Percentiles rank a stretch among this genome's conserved stretches.
phyloP scores from a whole-genome alignment of 768 basidiomycete species.

The Suillus subluteus region DNA sequence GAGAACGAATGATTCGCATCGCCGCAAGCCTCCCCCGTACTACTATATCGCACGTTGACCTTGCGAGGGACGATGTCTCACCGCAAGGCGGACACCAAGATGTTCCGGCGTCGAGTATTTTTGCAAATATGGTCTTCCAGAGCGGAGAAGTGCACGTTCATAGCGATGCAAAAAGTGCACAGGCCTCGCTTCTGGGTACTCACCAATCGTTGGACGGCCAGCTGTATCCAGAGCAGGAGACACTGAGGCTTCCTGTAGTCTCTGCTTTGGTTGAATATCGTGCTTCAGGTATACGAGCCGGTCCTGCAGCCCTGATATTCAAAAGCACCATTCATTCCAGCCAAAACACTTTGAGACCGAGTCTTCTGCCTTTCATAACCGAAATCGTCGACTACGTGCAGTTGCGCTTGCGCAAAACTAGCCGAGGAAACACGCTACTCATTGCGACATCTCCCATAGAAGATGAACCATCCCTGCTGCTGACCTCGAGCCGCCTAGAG shows the following conservation, averaged over 20 bases:
- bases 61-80: conserved; percentile 19
- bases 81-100: conserved; percentile 20
- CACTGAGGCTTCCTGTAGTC: conserved; percentile 74
- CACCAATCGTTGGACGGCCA: conserved; percentile 27
- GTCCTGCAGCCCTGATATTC: conserved; percentile 72
- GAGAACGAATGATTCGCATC: conserved; percentile 72
- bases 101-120: conserved; percentile 61
- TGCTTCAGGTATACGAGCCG: conserved; percentile 49
- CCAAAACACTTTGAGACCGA: conserved; percentile 81
- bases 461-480: conserved; percentile 13
- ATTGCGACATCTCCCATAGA: conserved; percentile 15
- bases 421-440: conserved; percentile 27
- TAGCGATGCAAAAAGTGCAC: conserved; percentile 49
- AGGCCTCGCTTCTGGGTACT: conserved; percentile 45
- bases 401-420: conserved; percentile 62
- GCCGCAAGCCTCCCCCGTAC: conserved; percentile 56
- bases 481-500: conserved; percentile 23
- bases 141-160: conserved; percentile 86
- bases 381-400: conserved; percentile 76
- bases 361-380: conserved; percentile 82
- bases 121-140: conserved; percentile 72
- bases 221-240: conserved; percentile 46
- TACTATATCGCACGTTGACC: conserved; percentile 9
- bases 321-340: conserved; percentile 90
- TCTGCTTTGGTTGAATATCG: conserved; percentile 86